A percentile compares a stretch with the other conserved stretches of the same genome.
Conservation (phyloP, 768 basidiomycete genomes). For the Trametes villosa region DNA sequence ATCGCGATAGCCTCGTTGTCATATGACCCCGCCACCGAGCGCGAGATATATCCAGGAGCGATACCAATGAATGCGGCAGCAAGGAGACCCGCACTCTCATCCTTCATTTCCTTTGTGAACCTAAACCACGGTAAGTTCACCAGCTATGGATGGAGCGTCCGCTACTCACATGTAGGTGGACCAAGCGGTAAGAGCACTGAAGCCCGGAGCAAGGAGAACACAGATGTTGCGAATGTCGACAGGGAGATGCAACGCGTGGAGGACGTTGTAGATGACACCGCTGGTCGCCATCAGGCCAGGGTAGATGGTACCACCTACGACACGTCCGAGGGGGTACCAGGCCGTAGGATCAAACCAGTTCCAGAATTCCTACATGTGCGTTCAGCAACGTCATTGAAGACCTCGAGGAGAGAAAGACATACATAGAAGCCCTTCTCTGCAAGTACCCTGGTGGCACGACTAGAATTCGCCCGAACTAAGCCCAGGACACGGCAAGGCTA, state of each 20-base stretch:
- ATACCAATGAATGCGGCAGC: slow-evolving; percentile 99
- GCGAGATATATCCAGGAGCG: slow-evolving; percentile 97
- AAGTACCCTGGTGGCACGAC: slow-evolving; percentile 91
- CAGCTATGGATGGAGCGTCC: neutral
- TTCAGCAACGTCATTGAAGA: slow-evolving; percentile 4
- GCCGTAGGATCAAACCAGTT: slow-evolving; percentile 99
- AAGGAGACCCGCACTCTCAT: slow-evolving; percentile 92
- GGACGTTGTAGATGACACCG: slow-evolving; percentile 92
- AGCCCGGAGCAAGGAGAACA: slow-evolving; percentile 95
- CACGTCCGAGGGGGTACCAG: slow-evolving; percentile 98
- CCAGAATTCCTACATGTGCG: slow-evolving; percentile 88
- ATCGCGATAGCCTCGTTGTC: slow-evolving; percentile 99
- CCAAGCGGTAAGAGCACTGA: slow-evolving; percentile 96
- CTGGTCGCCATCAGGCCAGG: slow-evolving; percentile 98
- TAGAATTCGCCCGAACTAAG: slow-evolving; percentile 35
- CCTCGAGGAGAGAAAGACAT: slow-evolving; percentile 33
- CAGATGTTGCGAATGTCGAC: slow-evolving; percentile 98
- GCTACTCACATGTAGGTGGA: slow-evolving; percentile 86
- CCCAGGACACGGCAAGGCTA: neutral
- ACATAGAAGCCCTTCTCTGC: slow-evolving; percentile 96
- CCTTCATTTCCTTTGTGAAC: slow-evolving; percentile 97
- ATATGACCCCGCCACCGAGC: slow-evolving; percentile 98
- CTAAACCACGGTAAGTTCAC: slow-evolving; percentile 42
- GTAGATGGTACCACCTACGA: slow-evolving; percentile 98
- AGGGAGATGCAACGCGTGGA: slow-evolving; percentile 88